These are phyloP conservation scores for Brassica incana DNA, from an alignment of 345 rosid genomes.

Conservation along the genomic window DNA sequence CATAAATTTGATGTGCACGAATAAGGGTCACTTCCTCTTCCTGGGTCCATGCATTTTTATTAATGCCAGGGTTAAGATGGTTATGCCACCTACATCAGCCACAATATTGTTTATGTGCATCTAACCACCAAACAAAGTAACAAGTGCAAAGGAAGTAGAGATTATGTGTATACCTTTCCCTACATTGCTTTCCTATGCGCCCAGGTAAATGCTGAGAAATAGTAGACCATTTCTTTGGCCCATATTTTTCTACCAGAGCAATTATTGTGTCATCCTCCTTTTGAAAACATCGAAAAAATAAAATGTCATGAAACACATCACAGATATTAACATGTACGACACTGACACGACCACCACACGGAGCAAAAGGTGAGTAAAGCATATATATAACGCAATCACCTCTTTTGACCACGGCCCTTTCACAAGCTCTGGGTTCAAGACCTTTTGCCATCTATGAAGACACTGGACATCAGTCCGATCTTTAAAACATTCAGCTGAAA, in stretches of 20 bases:
- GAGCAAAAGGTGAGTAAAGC: conserved; percentile 10
- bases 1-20: conserved; percentile 93
- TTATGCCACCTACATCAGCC: conserved; percentile 90
- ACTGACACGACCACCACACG: neutral
- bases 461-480: conserved; percentile 99
- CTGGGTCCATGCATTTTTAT: conserved; percentile 98
- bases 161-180: conserved; percentile 71
- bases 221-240: conserved; percentile 99
- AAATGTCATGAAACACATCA: conserved; percentile 12
- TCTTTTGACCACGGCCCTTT: conserved; percentile 99
- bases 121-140: neutral
- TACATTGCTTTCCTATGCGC: conserved; percentile 97
- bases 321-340: neutral
- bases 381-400: conserved; percentile 48
- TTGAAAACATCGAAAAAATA: conserved; percentile 18
- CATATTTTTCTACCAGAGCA: conserved; percentile 77
- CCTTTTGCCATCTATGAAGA: conserved; percentile 99
- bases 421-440: conserved; percentile 93
- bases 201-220: conserved; percentile 98
- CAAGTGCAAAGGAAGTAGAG: conserved; percentile 5
- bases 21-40: conserved; percentile 95
- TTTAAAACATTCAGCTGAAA: conserved; percentile 94
- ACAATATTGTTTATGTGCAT: conserved; percentile 24
- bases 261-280: conserved; percentile 84
- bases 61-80: conserved; percentile 96